phyloP scores from a whole-genome alignment of 768 basidiomycete species.

The Sarcodon aspratus region DNA sequence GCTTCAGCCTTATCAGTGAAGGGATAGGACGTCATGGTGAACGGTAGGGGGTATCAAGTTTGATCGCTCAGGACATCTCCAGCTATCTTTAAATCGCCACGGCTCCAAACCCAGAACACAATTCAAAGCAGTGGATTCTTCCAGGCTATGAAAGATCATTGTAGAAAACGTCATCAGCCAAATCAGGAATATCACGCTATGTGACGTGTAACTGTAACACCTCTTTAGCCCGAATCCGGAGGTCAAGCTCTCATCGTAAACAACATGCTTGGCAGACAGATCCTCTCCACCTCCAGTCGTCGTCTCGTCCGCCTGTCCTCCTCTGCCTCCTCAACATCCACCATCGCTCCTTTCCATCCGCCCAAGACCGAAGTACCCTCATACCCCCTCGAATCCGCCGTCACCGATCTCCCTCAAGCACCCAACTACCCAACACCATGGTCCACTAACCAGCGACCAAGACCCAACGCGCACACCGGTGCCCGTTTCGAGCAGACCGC shows the following conservation, averaged over 20 bases:
- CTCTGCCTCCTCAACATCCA: conserved; percentile 7
- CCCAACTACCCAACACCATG: conserved; percentile 79
- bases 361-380: conserved; percentile 9
- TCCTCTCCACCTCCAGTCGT: conserved; percentile 13
- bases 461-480: conserved; percentile 44
- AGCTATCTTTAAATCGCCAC: not conserved
- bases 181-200: too few relatives aligned
- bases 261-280: conserved; percentile 17
- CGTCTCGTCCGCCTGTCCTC: conserved; percentile 18
- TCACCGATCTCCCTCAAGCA: conserved; percentile 43
- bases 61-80: not conserved
- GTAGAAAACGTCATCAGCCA: too few relatives aligned
- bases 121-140: too few relatives aligned
- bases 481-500: conserved; percentile 90
- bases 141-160: too few relatives aligned
- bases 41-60: not conserved
- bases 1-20: conserved; percentile 81
- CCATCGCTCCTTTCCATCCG: conserved; percentile 9
- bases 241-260: not conserved
- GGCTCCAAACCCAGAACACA: not conserved
- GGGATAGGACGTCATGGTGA: conserved; percentile 32
- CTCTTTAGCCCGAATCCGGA: not conserved
- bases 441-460: conserved; percentile 73
- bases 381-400: conserved; percentile 13
- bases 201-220: not conserved